Base-by-base conservation (phyloP, 768 basidiomycete genomes). In the Rhizopogon roseolus region DNA sequence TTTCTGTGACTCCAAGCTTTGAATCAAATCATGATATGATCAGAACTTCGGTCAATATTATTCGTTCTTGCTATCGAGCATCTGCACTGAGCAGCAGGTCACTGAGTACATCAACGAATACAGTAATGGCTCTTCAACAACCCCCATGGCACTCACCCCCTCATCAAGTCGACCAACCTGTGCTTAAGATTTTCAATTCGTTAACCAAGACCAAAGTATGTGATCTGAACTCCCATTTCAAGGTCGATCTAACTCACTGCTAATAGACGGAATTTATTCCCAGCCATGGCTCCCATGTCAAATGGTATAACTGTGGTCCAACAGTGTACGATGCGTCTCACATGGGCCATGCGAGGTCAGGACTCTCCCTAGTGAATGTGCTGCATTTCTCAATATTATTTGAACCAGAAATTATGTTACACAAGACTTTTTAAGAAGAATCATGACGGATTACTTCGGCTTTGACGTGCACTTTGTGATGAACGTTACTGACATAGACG, bases 401-500 rank as follows among this genome's bases (percentile, higher is more conserved):
- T 17, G 48, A n/a, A n/a, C 11, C 57, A 97, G 96, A 64, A 98
- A 97, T 76, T 99, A 99, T 73, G 88, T 98, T 32, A 92, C 93
- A 1, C 93, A 96, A 69, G 95, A 98, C 69, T 81, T 96, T 57
- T 75, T 98, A 37, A 79, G 94, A 48, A 67, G 97, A 46, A 91
- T 99, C 49, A 76, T 98, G 77, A 78, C 86, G 1, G 93, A 98
- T 73, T 98, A 96, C 72, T 98, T 98, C 71, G 90, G 91, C 25
- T 98, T 95, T 64, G 91, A 98, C 66, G 88, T 99, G 53, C 93
- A 98, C 68, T 97, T 98, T 65, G 96, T 98, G 42, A 97, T 97
- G 93, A 99, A 99, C 70, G 84, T 99, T 61, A 99, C 97, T 5
- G 96, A 99, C 70, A 97, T 99, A 57, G 97, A 99, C 64, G 97